Conservation (phyloP, 1,284 basidiomycete genomes). For the Ustilago bromivora region DNA sequence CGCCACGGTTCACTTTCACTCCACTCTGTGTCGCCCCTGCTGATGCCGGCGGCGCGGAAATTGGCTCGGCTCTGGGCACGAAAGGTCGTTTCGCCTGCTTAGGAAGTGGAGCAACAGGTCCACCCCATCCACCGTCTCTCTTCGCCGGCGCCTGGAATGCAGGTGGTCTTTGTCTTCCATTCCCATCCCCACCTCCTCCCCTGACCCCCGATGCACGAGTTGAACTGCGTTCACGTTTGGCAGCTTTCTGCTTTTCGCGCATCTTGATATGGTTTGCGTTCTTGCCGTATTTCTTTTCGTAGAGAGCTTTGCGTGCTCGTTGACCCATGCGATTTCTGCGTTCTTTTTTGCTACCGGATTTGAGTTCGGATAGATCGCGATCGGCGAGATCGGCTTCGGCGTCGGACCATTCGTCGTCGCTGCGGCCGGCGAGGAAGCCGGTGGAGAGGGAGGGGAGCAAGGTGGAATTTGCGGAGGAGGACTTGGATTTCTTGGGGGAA, state of each 20-base stretch:
- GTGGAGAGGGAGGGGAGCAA: slow-evolving; percentile 89
- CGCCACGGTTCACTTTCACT: neutral
- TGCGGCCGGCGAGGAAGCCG: slow-evolving; percentile 81
- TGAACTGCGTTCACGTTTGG: slow-evolving; percentile 13
- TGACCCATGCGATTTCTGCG: slow-evolving; percentile 93
- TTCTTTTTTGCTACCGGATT: slow-evolving; percentile 41
- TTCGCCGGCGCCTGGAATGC: slow-evolving; percentile 39
- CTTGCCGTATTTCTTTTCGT: slow-evolving; percentile 95
- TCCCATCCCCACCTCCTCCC: neutral
- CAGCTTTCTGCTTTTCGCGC: slow-evolving; percentile 37
- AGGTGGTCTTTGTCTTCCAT: slow-evolving; percentile 30
- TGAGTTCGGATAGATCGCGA: slow-evolving; percentile 71
- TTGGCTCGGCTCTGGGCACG: neutral
- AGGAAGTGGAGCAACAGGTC: slow-evolving; percentile 28
- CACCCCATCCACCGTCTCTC: slow-evolving; percentile 44
- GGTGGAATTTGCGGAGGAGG: slow-evolving; percentile 73
- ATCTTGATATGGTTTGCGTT: slow-evolving; percentile 84
- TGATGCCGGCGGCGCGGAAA: neutral
- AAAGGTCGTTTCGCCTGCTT: slow-evolving; percentile 29
- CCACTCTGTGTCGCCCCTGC: neutral
- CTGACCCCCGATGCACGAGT: neutral
- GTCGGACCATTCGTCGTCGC: slow-evolving; percentile 79
- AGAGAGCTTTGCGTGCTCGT: slow-evolving; percentile 90
- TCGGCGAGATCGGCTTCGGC: slow-evolving; percentile 77
- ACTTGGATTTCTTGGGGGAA: slow-evolving; percentile 15